phyloP scores from a whole-genome alignment of 306 rosid species.

The Vigna angularis region DNA sequence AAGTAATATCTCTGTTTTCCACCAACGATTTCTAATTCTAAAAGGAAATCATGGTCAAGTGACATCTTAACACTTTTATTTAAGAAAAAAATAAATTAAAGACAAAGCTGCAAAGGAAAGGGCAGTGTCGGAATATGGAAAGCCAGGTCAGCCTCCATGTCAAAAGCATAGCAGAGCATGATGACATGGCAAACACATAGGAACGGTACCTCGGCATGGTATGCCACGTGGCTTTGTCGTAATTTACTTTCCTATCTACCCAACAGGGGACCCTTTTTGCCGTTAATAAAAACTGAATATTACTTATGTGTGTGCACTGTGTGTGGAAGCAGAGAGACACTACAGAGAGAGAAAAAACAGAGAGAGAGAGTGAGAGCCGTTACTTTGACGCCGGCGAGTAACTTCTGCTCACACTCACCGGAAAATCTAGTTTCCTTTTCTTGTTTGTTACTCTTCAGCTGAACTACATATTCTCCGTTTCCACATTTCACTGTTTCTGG shows the following conservation, averaged over 20 bases:
- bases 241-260: conserved; percentile 58
- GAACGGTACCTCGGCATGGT: conserved; percentile 15
- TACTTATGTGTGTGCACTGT: neutral
- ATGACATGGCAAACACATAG: conserved; percentile 52
- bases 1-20: conserved; percentile 37
- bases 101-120: neutral
- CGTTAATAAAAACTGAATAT: conserved; percentile 58
- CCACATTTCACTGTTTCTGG: conserved; percentile 42
- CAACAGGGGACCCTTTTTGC: conserved; percentile 52
- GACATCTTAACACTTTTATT: neutral
- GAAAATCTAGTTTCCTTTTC: neutral
- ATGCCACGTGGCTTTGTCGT: conserved; percentile 56
- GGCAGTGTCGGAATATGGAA: conserved; percentile 5
- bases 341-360: neutral
- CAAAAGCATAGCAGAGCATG: conserved; percentile 44
- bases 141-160: conserved; percentile 57
- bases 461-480: neutral
- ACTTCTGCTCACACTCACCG: conserved; percentile 25
- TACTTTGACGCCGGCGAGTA: conserved; percentile 23
- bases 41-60: neutral
- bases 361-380: conserved; percentile 9
- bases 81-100: neutral
- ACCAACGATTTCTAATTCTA: conserved; percentile 32
- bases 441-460: neutral
- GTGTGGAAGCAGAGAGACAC: neutral